Conservation (phyloP, 1,284 basidiomycete species). For the Caloboletus firmus region DNA sequence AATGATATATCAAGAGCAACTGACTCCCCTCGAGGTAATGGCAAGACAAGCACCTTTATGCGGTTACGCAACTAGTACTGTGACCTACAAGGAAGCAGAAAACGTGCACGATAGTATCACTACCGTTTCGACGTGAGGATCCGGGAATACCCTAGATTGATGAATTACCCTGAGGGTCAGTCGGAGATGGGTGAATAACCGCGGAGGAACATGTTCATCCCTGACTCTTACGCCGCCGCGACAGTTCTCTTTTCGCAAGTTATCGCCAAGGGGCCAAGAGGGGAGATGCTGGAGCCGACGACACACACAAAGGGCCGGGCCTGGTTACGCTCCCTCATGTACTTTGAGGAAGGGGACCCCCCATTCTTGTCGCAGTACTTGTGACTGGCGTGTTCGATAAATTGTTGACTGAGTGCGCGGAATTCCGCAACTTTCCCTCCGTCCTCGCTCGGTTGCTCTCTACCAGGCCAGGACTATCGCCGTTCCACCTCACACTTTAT, state of each 20-base stretch:
- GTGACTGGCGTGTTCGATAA: not conserved
- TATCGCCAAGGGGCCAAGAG: not conserved
- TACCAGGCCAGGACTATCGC: not conserved
- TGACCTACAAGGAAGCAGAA: slow-evolving; percentile 1
- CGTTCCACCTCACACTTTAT: not conserved
- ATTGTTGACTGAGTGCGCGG: no score
- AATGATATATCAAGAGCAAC: not conserved
- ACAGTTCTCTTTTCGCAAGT: not conserved
- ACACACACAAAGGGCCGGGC: not conserved
- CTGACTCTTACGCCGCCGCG: not conserved
- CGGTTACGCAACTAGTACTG: slow-evolving; percentile 6
- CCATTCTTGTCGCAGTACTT: not conserved
- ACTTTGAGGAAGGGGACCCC: not conserved
- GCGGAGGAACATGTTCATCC: slow-evolving; percentile 12
- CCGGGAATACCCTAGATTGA: slow-evolving; percentile 10
- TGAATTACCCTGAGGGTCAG: not conserved
- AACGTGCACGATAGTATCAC: not conserved
- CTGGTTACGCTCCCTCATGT: no score
- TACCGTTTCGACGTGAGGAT: slow-evolving; percentile 18
- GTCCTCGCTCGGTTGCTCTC: not conserved
- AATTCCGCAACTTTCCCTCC: not conserved
- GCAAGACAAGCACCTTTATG: not conserved
- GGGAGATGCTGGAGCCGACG: slow-evolving; percentile 1
- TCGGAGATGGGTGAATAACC: slow-evolving; percentile 14
- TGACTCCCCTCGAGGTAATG: slow-evolving; percentile 5